Percentiles rank a stretch among this genome's conserved stretches.
phyloP scores from a whole-genome alignment of 257 asterid species.

The Solanum neorickii region DNA sequence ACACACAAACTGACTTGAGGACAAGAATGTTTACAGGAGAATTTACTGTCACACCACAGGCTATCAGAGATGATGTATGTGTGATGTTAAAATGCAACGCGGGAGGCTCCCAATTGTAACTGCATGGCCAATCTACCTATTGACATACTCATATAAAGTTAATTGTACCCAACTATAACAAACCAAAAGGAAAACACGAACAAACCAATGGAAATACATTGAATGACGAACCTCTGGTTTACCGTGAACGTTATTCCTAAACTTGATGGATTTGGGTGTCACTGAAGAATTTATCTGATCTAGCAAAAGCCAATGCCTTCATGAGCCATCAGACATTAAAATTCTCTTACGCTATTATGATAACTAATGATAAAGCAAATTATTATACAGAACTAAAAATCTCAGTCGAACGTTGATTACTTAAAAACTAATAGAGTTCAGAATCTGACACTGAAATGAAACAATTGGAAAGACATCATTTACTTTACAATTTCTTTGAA shows the following conservation, averaged over 20 bases:
- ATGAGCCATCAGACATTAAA: conserved; percentile 1
- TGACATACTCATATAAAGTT: neutral
- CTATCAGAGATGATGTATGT: conserved; percentile 80
- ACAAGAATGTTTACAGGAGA: conserved; percentile 53
- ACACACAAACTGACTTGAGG: neutral
- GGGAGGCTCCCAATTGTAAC: conserved; percentile 35
- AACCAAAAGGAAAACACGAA: neutral
- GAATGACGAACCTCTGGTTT: conserved; percentile 69
- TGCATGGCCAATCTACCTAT: conserved; percentile 61
- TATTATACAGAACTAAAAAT: neutral
- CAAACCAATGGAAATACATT: neutral
- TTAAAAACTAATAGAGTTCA: neutral
- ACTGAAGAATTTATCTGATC: conserved; percentile 67
- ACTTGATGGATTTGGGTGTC: conserved; percentile 60
- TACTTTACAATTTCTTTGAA: neutral
- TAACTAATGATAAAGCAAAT: neutral
- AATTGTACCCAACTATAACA: neutral
- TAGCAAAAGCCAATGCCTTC: conserved; percentile 23
- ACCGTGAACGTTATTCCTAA: conserved; percentile 57
- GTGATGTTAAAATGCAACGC: conserved; percentile 78
- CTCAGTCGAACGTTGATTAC: neutral
- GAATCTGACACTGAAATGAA: neutral
- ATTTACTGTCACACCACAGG: conserved; percentile 61
- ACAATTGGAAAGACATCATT: neutral
- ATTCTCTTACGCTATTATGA: neutral